A percentile compares a stretch with the other conserved stretches of the same genome.
These are phyloP conservation scores for Paracorniculantispora psalliotae DNA, from an alignment of 2,329 filamentous ascomycete species.

Conservation along the genomic window DNA sequence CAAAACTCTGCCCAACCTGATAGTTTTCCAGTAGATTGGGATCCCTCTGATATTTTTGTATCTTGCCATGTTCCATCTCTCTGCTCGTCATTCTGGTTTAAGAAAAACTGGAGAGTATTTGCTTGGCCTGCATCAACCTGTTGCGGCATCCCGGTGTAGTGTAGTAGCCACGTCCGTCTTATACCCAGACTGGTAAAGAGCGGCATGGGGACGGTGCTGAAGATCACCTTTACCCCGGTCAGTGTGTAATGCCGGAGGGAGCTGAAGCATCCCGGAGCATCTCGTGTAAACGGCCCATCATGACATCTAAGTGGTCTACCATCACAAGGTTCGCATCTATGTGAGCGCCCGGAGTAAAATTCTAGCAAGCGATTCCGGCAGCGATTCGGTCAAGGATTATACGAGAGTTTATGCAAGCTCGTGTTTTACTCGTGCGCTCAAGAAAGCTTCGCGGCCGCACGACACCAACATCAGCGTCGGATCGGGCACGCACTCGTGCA, in stretches of 20 bases:
- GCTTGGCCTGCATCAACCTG: background rate
- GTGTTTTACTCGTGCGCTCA: background rate
- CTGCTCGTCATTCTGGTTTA: background rate
- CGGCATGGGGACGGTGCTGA: background rate
- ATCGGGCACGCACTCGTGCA: too few relatives aligned
- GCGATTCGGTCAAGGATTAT: background rate
- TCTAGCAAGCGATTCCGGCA: background rate
- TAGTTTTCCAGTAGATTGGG: background rate
- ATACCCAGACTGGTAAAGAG: background rate
- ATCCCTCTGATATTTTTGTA: background rate
- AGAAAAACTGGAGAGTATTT: background rate
- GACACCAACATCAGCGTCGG: too few relatives aligned
- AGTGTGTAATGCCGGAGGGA: background rate
- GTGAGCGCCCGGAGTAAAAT: background rate
- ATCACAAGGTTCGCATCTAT: background rate
- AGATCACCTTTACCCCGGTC: too few relatives aligned
- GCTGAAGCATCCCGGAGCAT: background rate
- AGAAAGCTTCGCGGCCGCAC: background rate
- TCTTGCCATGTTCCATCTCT: background rate
- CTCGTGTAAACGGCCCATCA: too few relatives aligned
- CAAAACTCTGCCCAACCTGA: background rate
- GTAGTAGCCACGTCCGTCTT: background rate
- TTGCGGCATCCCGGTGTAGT: background rate
- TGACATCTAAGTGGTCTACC: background rate
- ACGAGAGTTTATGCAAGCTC: background rate